Evolutionary conservation across 2,329 filamentous ascomycete species (phyloP).

Genomic region (Lasiodiplodia hormozganensis): DNA sequence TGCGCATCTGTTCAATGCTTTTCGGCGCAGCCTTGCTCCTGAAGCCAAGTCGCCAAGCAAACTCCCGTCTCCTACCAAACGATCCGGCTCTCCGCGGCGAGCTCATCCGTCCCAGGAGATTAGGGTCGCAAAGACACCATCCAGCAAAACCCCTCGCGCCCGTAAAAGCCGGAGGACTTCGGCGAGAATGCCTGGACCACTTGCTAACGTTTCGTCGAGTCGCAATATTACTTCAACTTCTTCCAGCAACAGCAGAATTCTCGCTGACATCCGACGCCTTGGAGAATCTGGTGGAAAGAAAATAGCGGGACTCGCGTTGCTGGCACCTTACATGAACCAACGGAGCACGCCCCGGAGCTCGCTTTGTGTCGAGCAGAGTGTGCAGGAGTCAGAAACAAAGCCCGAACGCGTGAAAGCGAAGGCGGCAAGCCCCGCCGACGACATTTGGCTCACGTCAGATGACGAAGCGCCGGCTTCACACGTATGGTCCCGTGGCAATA

Average conservation of each 20-base stretch:
- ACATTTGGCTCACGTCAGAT: slow-evolving; percentile 28
- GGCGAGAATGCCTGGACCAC: slow-evolving; percentile 16
- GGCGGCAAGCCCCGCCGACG: neutral
- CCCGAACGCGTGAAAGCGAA: neutral
- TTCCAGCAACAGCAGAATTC: slow-evolving; percentile 24
- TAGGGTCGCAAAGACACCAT: slow-evolving; percentile 24
- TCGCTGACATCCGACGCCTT: slow-evolving; percentile 25
- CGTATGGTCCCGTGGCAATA: neutral
- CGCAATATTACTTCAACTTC: slow-evolving; percentile 8
- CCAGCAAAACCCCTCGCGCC: slow-evolving; percentile 15
- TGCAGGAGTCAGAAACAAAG: neutral
- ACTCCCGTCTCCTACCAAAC: slow-evolving; percentile 12
- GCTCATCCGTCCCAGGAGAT: slow-evolving; percentile 5
- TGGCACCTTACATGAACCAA: slow-evolving; percentile 28
- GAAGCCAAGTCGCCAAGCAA: neutral
- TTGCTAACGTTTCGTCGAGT: neutral
- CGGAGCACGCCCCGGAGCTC: neutral
- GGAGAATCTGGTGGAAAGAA: slow-evolving; percentile 20
- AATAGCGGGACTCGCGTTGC: slow-evolving; percentile 19
- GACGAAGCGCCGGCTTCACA: slow-evolving; percentile 11
- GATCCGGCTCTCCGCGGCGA: neutral
- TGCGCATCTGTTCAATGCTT: neutral
- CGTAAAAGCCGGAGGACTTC: slow-evolving; percentile 20
- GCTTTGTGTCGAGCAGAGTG: neutral
- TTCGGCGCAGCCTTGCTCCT: neutral